Conservation (phyloP, 192 early-diverging fungal species). For the Pilobolus umbonatus region DNA sequence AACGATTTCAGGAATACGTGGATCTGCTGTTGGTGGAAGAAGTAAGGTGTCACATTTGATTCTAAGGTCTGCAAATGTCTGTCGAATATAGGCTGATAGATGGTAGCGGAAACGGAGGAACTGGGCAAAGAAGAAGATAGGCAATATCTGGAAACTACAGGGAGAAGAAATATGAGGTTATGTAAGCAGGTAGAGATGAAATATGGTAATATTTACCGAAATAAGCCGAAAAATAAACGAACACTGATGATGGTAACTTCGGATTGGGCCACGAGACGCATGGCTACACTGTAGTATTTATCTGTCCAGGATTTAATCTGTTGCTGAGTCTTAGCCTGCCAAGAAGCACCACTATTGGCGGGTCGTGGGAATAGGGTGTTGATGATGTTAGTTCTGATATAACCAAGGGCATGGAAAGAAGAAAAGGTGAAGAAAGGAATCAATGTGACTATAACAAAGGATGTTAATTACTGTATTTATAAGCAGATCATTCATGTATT, state of each 20-base stretch:
- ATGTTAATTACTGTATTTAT: neutral
- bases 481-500: conserved; percentile 23
- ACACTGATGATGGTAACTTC: conserved; percentile 70
- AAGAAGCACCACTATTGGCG: conserved; percentile 1
- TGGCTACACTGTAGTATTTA: conserved; percentile 57
- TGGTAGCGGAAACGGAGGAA: conserved; percentile 72
- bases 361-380: conserved; percentile 56
- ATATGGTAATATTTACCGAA: conserved; percentile 41
- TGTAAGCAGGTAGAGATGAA: neutral
- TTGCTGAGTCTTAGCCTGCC: conserved; percentile 41
- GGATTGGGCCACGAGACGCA: conserved; percentile 58
- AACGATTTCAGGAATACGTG: conserved; percentile 41
- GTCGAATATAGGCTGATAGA: conserved; percentile 49
- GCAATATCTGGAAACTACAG: conserved; percentile 21
- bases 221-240: conserved; percentile 46
- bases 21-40: conserved; percentile 41
- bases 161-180: conserved; percentile 14
- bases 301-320: conserved; percentile 48
- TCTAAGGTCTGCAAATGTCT: conserved; percentile 42
- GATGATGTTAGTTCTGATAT: conserved; percentile 60
- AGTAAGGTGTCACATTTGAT: conserved; percentile 35
- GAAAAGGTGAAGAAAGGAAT: conserved; percentile 69
- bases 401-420: conserved; percentile 69
- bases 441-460: conserved; percentile 52
- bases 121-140: conserved; percentile 57